phyloP scores from a whole-genome alignment of 768 basidiomycete species.

The Lactifluus volemus region DNA sequence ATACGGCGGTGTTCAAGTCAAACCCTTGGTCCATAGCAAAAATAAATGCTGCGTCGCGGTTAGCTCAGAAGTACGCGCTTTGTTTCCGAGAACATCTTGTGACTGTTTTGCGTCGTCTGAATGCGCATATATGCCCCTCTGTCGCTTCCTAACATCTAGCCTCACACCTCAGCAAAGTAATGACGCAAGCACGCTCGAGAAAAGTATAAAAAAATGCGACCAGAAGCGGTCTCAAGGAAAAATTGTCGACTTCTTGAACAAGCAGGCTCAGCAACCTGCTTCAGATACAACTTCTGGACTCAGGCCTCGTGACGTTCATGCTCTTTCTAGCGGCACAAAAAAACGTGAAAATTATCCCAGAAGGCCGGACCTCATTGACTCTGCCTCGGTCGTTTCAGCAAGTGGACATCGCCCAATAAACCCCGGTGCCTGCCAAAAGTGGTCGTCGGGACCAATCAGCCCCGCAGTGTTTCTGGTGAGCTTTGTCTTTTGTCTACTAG shows the following conservation, averaged over 20 bases:
- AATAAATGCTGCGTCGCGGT: constrained; percentile 59
- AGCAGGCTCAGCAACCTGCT: constrained; percentile 27
- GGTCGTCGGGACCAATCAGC: background rate
- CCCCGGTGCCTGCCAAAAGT: background rate
- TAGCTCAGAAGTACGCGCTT: constrained; percentile 14
- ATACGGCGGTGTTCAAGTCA: constrained; percentile 50
- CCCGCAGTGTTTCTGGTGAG: background rate
- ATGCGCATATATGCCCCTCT: background rate
- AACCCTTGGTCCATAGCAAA: constrained; percentile 80
- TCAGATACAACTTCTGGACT: background rate
- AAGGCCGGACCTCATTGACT: background rate
- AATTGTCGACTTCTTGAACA: constrained; percentile 41
- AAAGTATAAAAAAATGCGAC: background rate
- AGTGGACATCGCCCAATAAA: background rate
- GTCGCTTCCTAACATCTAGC: background rate
- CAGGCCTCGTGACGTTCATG: background rate
- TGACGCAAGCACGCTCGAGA: background rate
- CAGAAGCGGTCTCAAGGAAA: constrained; percentile 23
- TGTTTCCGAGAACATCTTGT: background rate
- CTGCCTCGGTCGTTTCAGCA: background rate
- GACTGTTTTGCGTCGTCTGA: background rate
- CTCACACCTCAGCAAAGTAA: background rate
- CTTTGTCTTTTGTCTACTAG: background rate
- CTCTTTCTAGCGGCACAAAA: background rate
- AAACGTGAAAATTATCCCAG: background rate